Base-by-base conservation (phyloP, 2,329 filamentous ascomycete genomes). In the Penicillium verrucosum region DNA sequence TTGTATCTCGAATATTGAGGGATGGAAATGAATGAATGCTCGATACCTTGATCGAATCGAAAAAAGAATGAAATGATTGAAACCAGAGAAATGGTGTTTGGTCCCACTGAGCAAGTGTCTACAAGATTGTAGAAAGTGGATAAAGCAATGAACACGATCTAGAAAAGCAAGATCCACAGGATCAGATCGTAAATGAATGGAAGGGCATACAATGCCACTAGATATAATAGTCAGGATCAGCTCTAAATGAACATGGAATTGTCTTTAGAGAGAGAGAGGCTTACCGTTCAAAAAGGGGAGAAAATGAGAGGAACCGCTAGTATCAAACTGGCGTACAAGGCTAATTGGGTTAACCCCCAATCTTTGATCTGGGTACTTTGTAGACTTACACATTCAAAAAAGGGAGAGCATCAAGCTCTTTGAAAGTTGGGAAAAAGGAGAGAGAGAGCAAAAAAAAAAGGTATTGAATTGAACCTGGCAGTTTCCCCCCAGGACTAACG, bases 171-270 rank as follows among this genome's bases (percentile, higher is more conserved):
- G 50, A 57, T 58, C 57, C 58, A 56, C 51, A 46, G 55, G 61
- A 61, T 60, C 62, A 61, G 60, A 63, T 59, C 40, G 51, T 41
- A 59, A 63, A 65, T 34, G 60, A 65, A 65, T 56, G 59, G 46
- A 66, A 63, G 32, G 65, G 65, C 68, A 71, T 56, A 70, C 70
- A 71, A 72, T 71, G 66, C 68, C 70, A 64, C 64, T 68, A 56
- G 56, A 16, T 23, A 30, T 38, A 21, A 47, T 25, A 11, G 45
- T 55, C 10, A 55, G 52, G 3, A n/a, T 5, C 12, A 23, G 23
- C 47, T 23, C 21, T 9, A 18, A 21, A 42, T 46, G 27, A 43
- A 18, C 40, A 48, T n/a, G 44, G 40, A 54, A 21, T 30, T 29
- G 38, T 29, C 38, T 45, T 30, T 21, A 5, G 27, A 4, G 14